phyloP scores from a whole-genome alignment of 2,329 filamentous ascomycete species.

The Albophoma yamanashiensis region DNA sequence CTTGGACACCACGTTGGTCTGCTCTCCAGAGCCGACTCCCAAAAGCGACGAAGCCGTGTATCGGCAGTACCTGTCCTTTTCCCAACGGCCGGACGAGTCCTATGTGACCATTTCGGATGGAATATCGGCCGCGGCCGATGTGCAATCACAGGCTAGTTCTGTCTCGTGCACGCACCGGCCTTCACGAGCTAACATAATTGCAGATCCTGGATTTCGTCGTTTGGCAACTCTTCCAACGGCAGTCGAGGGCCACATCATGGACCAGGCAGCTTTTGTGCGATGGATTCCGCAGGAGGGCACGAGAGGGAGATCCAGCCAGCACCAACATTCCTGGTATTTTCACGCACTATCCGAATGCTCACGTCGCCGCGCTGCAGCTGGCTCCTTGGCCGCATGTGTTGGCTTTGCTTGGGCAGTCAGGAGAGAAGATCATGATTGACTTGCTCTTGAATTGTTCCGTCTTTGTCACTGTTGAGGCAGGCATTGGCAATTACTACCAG shows the following conservation, averaged over 20 bases:
- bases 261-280: constrained; percentile 73
- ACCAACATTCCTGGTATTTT: constrained; percentile 55
- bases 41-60: constrained; percentile 28
- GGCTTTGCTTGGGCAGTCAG: constrained; percentile 60
- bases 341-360: constrained; percentile 54
- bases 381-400: constrained; percentile 68
- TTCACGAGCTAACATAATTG: constrained; percentile 6
- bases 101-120: constrained; percentile 40
- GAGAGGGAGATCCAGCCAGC: constrained; percentile 14
- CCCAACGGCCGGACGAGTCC: constrained; percentile 50
- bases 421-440: constrained; percentile 67
- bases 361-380: constrained; percentile 57
- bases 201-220: constrained; percentile 71
- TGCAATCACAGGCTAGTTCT: constrained; percentile 50
- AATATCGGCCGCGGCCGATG: constrained; percentile 32
- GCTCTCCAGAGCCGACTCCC: constrained; percentile 25
- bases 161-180: constrained; percentile 1
- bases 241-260: constrained; percentile 30
- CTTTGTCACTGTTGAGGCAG: constrained; percentile 52
- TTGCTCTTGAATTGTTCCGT: constrained; percentile 69
- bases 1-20: constrained; percentile 62
- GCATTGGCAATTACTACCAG: constrained; percentile 61
- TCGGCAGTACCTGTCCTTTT: constrained; percentile 49
- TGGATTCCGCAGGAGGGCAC: constrained; percentile 53
- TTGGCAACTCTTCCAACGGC: constrained; percentile 62